Evolutionary conservation across 257 asterid genomes (phyloP).

Genomic region (Jaltomata sinuosa): DNA sequence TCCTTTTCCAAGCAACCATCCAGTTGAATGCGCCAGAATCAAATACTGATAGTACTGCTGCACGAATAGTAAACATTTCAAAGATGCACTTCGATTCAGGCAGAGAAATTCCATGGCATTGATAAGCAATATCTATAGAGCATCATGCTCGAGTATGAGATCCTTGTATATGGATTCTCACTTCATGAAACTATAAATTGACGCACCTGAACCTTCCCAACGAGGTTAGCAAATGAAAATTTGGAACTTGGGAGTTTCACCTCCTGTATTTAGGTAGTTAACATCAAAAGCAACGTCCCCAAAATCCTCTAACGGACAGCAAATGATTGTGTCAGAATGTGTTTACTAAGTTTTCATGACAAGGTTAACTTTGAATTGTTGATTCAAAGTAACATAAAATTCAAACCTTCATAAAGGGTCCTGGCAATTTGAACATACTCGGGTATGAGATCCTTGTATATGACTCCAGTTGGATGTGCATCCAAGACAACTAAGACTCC

Average conservation of each 20-base stretch:
- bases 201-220: constrained; percentile 8
- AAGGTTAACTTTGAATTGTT: not conserved
- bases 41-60: not conserved
- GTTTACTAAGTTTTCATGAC: not conserved
- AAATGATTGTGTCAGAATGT: not conserved
- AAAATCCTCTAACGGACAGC: constrained; percentile 55
- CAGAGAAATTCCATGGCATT: not conserved
- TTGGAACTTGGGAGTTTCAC: constrained; percentile 38
- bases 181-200: not conserved
- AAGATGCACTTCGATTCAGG: not conserved
- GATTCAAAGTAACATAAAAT: not conserved
- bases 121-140: not conserved
- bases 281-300: constrained; percentile 77
- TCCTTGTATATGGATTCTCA: not conserved
- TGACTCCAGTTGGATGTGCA: constrained; percentile 80
- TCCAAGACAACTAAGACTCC: constrained; percentile 89
- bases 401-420: constrained; percentile 81
- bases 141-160: too few species aligned
- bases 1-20: not conserved
- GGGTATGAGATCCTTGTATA: constrained; percentile 74
- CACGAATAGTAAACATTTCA: not conserved
- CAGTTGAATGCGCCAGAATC: not conserved
- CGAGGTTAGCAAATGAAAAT: constrained; percentile 63
- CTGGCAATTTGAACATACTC: constrained; percentile 55
- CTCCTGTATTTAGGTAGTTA: constrained; percentile 76